Conservation (phyloP, 2,329 filamentous ascomycete genomes). For the Penicillium sp. region DNA sequence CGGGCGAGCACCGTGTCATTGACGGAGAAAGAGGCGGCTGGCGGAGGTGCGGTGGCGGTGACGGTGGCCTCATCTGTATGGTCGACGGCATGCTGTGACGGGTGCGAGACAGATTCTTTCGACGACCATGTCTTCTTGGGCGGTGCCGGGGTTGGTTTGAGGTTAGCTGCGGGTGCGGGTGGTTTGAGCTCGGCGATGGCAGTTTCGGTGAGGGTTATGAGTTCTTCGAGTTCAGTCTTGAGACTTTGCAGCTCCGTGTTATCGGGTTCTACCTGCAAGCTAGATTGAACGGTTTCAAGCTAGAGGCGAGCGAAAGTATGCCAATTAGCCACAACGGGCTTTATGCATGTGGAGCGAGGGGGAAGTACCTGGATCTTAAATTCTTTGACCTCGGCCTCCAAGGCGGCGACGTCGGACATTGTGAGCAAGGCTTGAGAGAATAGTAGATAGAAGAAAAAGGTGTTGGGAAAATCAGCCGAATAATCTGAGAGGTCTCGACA, state of each 20-base stretch:
- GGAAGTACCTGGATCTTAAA: slow-evolving; percentile 59
- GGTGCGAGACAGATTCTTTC: slow-evolving; percentile 65
- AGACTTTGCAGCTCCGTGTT: slow-evolving; percentile 76
- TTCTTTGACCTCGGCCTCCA: slow-evolving; percentile 58
- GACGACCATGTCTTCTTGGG: slow-evolving; percentile 65
- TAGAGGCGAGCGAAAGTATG: slow-evolving; percentile 38
- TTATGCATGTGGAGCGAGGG: not conserved
- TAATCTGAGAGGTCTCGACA: not conserved
- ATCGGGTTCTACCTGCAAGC: slow-evolving; percentile 77
- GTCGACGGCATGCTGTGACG: slow-evolving; percentile 24
- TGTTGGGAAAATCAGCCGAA: not conserved
- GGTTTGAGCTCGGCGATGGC: slow-evolving; percentile 79
- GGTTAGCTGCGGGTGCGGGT: slow-evolving; percentile 40
- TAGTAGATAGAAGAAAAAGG: not conserved
- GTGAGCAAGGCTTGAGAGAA: slow-evolving; percentile 5
- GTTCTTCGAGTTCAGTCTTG: slow-evolving; percentile 77
- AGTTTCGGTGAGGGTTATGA: slow-evolving; percentile 76
- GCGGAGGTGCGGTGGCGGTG: slow-evolving; percentile 42
- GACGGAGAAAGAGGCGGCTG: slow-evolving; percentile 68
- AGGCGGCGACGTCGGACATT: slow-evolving; percentile 47
- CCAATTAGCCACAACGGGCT: slow-evolving; percentile 12
- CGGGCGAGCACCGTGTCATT: slow-evolving; percentile 90
- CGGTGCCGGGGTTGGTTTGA: slow-evolving; percentile 53
- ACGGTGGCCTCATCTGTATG: slow-evolving; percentile 50
- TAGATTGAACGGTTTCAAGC: slow-evolving; percentile 76